Base-by-base conservation (phyloP, 169 alveolate genomes). In the Theileria sp. region DNA sequence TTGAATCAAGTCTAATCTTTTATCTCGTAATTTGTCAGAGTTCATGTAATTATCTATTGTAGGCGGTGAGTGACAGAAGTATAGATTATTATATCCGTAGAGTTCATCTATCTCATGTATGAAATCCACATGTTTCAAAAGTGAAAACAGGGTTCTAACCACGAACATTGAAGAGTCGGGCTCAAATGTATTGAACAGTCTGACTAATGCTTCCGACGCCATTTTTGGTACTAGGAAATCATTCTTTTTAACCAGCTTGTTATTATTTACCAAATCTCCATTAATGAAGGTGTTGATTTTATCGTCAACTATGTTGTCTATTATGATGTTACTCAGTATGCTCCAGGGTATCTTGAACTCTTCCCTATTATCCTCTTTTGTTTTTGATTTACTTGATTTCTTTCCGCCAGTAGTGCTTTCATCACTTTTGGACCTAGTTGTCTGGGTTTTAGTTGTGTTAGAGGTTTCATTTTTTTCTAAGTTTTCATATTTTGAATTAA, bases 101-200 rank as follows among this genome's bases (percentile, higher is more conserved):
- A 30, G 65, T n/a, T 80, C 87, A 34, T 80, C 87, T 30, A 80
- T 36, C 70, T 49, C 65, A 36, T 80, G 68, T 51, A 80, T 72
- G 28, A 73, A 71, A 19, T 80, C 76, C 75, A 80, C 74, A n/a
- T 71, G 81, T 12, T 44, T 23, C 71, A 80, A 60, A n/a, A 80
- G 50, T 36, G 66, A 13, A 36, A 60, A 77, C 54, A 80, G 72
- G 10, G 50, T 64, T 32, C 21, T 64, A 8, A 64, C 50, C 32
- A 64, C 72, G 3, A 15, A 71, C 62, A 34, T 80, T 75, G 67
- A 65, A 23, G 72, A 26, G 32, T 64, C 72, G 3, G 72, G 72
- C 50, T 83, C 73, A 62, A 83, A 34, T 26, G 78, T 71, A 72
- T 83, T 83, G 15, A 83, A 60, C 32, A 83, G 62, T 75, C 89